Evolutionary conservation across 2,329 filamentous ascomycete genomes (phyloP).

Genomic region (Leptographium procerum): DNA sequence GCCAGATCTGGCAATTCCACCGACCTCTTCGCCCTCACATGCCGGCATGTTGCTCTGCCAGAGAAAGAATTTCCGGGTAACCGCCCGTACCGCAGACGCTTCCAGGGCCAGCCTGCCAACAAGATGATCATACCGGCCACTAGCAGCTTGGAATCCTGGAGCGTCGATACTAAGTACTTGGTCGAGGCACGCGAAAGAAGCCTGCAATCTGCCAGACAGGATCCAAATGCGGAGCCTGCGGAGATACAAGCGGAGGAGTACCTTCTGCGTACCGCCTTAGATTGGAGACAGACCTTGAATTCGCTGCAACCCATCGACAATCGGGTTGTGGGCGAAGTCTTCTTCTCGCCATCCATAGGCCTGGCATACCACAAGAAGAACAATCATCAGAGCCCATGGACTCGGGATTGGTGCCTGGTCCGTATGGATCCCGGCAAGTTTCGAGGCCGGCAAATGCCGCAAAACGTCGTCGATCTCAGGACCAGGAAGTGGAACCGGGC

Average conservation of each 20-base stretch:
- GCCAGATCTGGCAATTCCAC: neutral
- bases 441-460: neutral
- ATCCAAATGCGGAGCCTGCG: neutral
- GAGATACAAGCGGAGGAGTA: neutral
- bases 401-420: slow-evolving; percentile 1
- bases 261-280: neutral
- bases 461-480: neutral
- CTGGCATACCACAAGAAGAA: neutral
- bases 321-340: neutral
- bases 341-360: slow-evolving; percentile 1
- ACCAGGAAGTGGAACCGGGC: neutral
- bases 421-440: neutral
- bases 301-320: neutral
- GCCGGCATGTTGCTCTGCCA: slow-evolving; percentile 1
- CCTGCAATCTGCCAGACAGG: neutral
- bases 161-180: neutral
- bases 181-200: neutral
- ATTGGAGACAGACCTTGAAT: neutral
- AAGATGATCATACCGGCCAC: neutral
- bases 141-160: neutral
- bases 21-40: neutral
- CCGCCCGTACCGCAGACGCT: neutral
- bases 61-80: neutral
- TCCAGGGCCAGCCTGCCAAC: neutral
- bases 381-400: neutral